Evolutionary conservation across 1,284 basidiomycete species (phyloP), one percentile per base, ranked within the genome.

Genomic region (Cystobasidium sp.): DNA sequence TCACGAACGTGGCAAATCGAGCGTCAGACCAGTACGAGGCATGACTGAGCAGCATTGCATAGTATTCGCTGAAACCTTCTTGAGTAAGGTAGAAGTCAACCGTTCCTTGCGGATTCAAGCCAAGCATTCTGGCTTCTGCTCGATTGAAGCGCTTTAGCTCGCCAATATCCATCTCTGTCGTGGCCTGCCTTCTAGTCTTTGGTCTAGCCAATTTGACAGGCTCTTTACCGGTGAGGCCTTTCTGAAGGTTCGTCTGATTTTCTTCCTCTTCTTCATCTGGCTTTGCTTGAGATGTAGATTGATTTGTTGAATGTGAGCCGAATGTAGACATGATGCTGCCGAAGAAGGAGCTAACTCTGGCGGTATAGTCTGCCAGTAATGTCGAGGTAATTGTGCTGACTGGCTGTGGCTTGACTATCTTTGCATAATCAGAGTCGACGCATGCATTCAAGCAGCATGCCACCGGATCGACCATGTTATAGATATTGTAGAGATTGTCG

Each of bases 391-490:
- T 78, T 5, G 78, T 80, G n/a, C 80, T 80, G 59, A 84, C 80
- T 6, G 81, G 78, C 10, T 83, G 76, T 3, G 82, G 82, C 24
- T 80, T 80, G 66, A 83, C 77, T 3, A 83, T 61, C 53, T 80
- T 80, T 41, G 83, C 79, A 59, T 83, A 83, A 1, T 76, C 68
- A 0, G 77, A 76, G 68, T 84, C 83, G 46, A 82, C 82, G 9
- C 80, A 80, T 2, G 83, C 80, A 49, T 80, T 81, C 9, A 83
- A 78, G 6, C 75, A 58, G 59, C 82, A 83, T 4, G 82, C 83
- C 8, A 84, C 82, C 0, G 84, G 83, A 69, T 84, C 84, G 5
- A 82, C 81, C 8, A 80, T 78, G 58, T 82, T 80, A 74, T 82
- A 84, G 49, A 81, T 75, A 64, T 80, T 81, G 68, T 80, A 81